These are phyloP conservation scores for Cercophora scortea DNA, from an alignment of 495 filamentous ascomycete species.

Conservation along the genomic window DNA sequence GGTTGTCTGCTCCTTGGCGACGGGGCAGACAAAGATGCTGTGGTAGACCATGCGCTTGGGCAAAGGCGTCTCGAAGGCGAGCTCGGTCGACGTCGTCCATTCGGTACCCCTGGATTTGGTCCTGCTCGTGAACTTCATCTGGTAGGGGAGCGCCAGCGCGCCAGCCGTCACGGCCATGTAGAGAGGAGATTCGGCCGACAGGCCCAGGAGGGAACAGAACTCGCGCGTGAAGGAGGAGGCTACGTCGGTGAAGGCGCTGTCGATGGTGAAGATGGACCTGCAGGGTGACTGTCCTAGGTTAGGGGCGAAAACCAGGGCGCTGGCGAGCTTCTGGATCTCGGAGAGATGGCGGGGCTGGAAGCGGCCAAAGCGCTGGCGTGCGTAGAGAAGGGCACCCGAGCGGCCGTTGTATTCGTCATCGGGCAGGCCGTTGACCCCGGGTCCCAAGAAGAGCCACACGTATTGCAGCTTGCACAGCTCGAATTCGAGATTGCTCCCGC, in stretches of 20 bases:
- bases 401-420: conserved; percentile 31
- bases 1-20: conserved; percentile 91
- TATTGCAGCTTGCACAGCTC: conserved; percentile 84
- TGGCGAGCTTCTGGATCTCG: conserved; percentile 70
- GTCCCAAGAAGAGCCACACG: conserved; percentile 66
- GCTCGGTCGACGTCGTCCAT: conserved; percentile 86
- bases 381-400: conserved; percentile 62
- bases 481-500: conserved; percentile 91
- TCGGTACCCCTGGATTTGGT: conserved; percentile 83
- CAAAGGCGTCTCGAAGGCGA: conserved; percentile 88
- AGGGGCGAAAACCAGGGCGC: conserved; percentile 66
- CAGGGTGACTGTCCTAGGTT: conserved; percentile 71
- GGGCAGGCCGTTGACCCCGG: conserved; percentile 36
- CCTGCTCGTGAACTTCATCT: conserved; percentile 74
- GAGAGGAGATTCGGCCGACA: conserved; percentile 82
- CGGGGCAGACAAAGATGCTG: conserved; percentile 94
- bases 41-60: conserved; percentile 86
- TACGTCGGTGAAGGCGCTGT: conserved; percentile 70
- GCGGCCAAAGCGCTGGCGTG: conserved; percentile 49
- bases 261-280: conserved; percentile 60
- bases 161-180: conserved; percentile 89
- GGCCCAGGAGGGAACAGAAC: conserved; percentile 85
- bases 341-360: conserved; percentile 55
- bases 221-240: conserved; percentile 80
- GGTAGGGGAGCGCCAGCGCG: conserved; percentile 76